Base-by-base conservation (phyloP, 192 early-diverging fungal genomes). In the Entomortierella lignicola region DNA sequence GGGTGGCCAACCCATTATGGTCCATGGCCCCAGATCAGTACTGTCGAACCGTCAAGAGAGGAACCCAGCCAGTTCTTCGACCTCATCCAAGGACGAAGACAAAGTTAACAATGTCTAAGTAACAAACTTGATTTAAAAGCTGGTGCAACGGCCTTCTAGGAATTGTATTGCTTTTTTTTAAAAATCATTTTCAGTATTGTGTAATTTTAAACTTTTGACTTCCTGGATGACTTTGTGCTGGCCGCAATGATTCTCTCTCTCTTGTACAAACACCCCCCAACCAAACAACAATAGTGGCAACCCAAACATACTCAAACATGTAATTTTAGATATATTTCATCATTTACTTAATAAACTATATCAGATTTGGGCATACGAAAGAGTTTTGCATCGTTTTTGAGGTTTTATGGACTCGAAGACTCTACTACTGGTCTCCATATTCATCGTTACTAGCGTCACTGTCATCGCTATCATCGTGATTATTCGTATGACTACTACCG, bases 21-120 rank as follows among this genome's bases (percentile, higher is more conserved):
- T 91, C 92, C 34, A 92, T 92, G 17, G 20, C 48, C 20, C 70
- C 1, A 37, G 52, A 58, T 0, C 55, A 48, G 42, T 55, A 59
- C 39, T 47, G 71, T 72, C 71, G 61, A 72, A 57, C 71, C 62
- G 48, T 52, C 62, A 65, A n/a, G 71, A 72, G 62, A 53, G 41
- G 44, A 55, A 70, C 4, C 13, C 55, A 13, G 21, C 52, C 11
- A 41, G 39, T 25, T 10, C 47, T 29, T 51, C 62, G 12, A 21
- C 25, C 54, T 7, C 31, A 1, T 20, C 55, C 66, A 56, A 67
- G 43, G 55, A 44, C n/a, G 37, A 55, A 27, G 55, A 44, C n/a
- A 30, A 55, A 27, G 39, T 30, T 41, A 41, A 56, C 29, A 2
- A 67, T 50, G 26, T 43, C 34, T 67, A 67, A 67, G 54, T 50